A percentile compares a stretch with the other conserved stretches of the same genome.
Evolutionary conservation across 257 asterid species (phyloP).

Genomic region (Jasminum sambac): DNA sequence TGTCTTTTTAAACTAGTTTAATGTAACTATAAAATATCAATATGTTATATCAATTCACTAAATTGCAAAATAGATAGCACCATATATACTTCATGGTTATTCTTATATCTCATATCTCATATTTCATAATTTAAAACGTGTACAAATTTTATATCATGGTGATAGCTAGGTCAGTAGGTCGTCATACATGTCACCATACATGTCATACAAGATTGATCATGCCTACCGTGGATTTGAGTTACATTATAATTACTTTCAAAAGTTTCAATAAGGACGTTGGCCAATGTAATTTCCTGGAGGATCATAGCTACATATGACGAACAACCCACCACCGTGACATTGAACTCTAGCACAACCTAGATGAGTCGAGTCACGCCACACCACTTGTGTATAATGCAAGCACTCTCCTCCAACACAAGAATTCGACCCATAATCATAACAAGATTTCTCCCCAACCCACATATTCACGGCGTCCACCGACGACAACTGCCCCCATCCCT

Average conservation of each 20-base stretch:
- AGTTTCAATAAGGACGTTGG: conserved; percentile 40
- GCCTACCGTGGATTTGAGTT: too few species aligned
- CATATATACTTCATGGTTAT: not conserved
- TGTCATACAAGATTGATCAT: not conserved
- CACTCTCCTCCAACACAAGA: conserved; percentile 39
- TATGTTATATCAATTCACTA: too few species aligned
- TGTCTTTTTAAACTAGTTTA: too few species aligned
- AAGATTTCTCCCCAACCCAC: conserved; percentile 42
- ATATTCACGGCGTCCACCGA: conserved; percentile 30
- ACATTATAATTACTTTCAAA: not conserved
- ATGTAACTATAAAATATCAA: too few species aligned
- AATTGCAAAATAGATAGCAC: too few species aligned
- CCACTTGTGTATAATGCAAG: conserved; percentile 61
- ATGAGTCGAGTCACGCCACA: conserved; percentile 43
- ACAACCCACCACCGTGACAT: conserved; percentile 47
- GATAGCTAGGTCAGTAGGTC: too few species aligned
- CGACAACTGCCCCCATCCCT: conserved; percentile 41
- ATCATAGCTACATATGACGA: conserved; percentile 48
- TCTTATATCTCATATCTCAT: not conserved
- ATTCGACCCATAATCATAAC: conserved; percentile 33
- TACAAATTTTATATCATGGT: not conserved
- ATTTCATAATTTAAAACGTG: not conserved
- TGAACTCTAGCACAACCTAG: conserved; percentile 50
- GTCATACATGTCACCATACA: not conserved
- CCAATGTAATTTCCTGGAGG: conserved; percentile 57